Conservation (phyloP, 805 yeast genomes). For the Lachancea sp. region DNA sequence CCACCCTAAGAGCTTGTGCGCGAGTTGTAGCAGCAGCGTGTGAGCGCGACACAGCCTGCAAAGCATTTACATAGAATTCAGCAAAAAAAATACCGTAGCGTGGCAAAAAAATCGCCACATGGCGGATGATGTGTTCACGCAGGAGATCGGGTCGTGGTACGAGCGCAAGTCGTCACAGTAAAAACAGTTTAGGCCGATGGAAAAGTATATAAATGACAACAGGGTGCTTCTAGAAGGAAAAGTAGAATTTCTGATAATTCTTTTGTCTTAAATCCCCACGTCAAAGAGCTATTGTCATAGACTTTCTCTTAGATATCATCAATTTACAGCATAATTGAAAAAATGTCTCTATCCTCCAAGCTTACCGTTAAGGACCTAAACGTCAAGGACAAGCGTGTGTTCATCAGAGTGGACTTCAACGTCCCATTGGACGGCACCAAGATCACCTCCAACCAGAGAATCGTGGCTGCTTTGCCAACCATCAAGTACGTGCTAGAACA, state of each 20-base stretch:
- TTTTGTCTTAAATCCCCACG: neutral
- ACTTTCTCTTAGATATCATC: neutral
- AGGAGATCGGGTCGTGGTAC: too few relatives aligned
- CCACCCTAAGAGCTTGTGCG: too few relatives aligned
- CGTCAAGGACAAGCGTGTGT: slow-evolving; percentile 87
- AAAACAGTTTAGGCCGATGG: neutral
- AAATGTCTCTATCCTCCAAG: slow-evolving; percentile 90
- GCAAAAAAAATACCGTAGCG: neutral
- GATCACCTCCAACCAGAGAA: slow-evolving; percentile 99
- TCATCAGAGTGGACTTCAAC: slow-evolving; percentile 96
- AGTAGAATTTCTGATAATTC: too few relatives aligned
- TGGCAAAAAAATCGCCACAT: neutral
- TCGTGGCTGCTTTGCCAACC: slow-evolving; percentile 98
- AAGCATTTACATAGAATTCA: too few relatives aligned
- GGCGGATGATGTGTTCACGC: neutral
- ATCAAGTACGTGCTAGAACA: slow-evolving; percentile 90
- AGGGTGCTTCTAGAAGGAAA: too few relatives aligned
- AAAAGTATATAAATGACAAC: slow-evolving; percentile 5
- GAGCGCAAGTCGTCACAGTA: neutral
- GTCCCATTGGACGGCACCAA: slow-evolving; percentile 92
- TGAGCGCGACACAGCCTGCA: too few relatives aligned
- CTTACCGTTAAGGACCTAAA: slow-evolving; percentile 87
- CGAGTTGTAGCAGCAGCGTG: neutral
- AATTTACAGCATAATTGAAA: slow-evolving; percentile 5
- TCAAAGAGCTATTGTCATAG: neutral